Percentiles rank a stretch among this genome's conserved stretches.
phyloP scores from a whole-genome alignment of 2,329 filamentous ascomycete species.

The Graphilbum fragrans region DNA sequence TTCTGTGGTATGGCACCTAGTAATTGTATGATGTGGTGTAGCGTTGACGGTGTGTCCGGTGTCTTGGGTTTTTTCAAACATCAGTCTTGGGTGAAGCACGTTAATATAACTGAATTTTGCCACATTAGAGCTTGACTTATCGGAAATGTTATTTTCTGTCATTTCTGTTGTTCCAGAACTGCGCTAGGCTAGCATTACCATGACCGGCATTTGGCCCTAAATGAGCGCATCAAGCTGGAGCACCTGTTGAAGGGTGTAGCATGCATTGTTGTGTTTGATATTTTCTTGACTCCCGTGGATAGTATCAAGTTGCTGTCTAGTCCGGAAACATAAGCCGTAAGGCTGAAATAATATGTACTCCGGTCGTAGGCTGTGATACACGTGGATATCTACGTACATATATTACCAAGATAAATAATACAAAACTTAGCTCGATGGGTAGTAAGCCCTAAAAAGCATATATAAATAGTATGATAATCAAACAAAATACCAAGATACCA shows the following conservation, averaged over 20 bases:
- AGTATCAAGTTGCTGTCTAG: too few relatives aligned
- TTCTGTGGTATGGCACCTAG: too few relatives aligned
- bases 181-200: too few relatives aligned
- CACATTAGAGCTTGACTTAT: background rate
- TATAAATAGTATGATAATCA: background rate
- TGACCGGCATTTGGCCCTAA: background rate
- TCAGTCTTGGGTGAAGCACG: background rate
- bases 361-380: background rate
- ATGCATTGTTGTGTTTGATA: background rate
- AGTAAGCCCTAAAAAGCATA: background rate
- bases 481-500: too few relatives aligned
- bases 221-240: background rate
- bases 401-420: slow-evolving; percentile 2
- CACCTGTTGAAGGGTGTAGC: background rate
- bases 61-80: too few relatives aligned
- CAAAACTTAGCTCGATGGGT: background rate
- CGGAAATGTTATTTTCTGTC: background rate
- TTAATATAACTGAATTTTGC: background rate
- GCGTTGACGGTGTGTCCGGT: too few relatives aligned
- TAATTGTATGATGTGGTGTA: too few relatives aligned
- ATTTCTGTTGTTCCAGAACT: background rate
- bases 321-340: too few relatives aligned
- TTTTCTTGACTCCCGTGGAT: background rate
- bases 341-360: background rate
- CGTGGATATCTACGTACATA: background rate